Conservation (phyloP, 129 eudicot species). For the Lonicera japonica region DNA sequence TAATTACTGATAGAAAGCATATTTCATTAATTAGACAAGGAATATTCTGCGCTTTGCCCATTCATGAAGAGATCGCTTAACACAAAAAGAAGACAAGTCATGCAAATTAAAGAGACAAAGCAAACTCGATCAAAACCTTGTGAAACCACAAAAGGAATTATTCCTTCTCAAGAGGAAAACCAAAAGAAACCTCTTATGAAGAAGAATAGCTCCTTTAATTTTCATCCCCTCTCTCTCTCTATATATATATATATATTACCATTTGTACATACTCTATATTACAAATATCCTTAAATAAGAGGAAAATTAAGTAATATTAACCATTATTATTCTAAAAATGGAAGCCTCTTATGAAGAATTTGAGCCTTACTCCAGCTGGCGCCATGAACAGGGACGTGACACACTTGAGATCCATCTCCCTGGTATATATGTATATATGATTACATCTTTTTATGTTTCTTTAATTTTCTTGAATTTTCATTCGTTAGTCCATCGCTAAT, state of each 20-base stretch:
- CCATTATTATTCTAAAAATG: not conserved
- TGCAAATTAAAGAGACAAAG: not conserved
- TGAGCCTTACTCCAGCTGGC: slow-evolving; percentile 73
- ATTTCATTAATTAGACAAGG: too few species aligned
- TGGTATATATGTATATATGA: slow-evolving; percentile 26
- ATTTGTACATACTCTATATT: not conserved
- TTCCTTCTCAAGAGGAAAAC: slow-evolving; percentile 4
- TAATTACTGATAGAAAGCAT: too few species aligned
- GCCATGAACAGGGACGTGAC: slow-evolving; percentile 40
- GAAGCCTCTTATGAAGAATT: slow-evolving; percentile 38
- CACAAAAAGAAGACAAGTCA: too few species aligned
- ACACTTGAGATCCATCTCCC: slow-evolving; percentile 52
- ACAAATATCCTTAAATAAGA: not conserved
- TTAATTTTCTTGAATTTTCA: not conserved
- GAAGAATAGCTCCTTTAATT: not conserved
- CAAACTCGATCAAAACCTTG: not conserved
- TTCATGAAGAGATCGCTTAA: too few species aligned
- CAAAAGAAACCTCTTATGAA: slow-evolving; percentile 5
- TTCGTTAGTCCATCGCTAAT: too few species aligned
- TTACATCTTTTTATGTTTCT: not conserved
- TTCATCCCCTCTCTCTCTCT: too few species aligned
- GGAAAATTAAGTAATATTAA: not conserved
- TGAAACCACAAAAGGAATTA: slow-evolving; percentile 24
- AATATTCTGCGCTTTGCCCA: too few species aligned
- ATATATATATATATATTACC: slow-evolving; percentile 3